These are phyloP conservation scores for Pisolithus marmoratus DNA, from an alignment of 768 basidiomycete genomes.

Conservation along the genomic window DNA sequence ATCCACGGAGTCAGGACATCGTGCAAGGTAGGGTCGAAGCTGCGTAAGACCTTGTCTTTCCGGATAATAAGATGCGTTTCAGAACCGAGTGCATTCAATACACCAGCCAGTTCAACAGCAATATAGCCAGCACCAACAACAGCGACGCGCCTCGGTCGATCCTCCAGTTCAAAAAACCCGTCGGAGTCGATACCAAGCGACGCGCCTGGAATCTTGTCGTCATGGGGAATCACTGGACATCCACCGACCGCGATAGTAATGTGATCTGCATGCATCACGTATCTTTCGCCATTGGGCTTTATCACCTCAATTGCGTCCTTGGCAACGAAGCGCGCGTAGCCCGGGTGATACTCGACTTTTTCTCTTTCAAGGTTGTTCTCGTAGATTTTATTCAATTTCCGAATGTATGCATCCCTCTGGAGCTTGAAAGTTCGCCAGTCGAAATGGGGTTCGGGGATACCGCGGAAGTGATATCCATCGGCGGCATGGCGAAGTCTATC, in stretches of 20 bases:
- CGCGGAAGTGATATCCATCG: slow-evolving; percentile 67
- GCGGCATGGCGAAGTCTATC: slow-evolving; percentile 78
- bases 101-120: slow-evolving; percentile 93
- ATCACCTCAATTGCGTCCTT: slow-evolving; percentile 69
- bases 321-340: slow-evolving; percentile 68
- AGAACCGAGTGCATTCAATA: slow-evolving; percentile 84
- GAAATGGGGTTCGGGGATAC: slow-evolving; percentile 56
- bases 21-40: slow-evolving; percentile 85
- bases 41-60: slow-evolving; percentile 82
- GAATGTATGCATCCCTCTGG: slow-evolving; percentile 94
- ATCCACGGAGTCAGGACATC: slow-evolving; percentile 86
- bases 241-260: slow-evolving; percentile 88
- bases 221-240: slow-evolving; percentile 70
- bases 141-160: slow-evolving; percentile 89
- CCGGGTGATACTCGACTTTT: slow-evolving; percentile 80
- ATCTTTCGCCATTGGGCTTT: slow-evolving; percentile 58
- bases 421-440: slow-evolving; percentile 90
- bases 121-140: slow-evolving; percentile 98
- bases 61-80: slow-evolving; percentile 94
- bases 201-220: slow-evolving; percentile 82
- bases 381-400: slow-evolving; percentile 84
- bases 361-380: slow-evolving; percentile 85
- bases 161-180: slow-evolving; percentile 89
- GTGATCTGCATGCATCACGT: slow-evolving; percentile 68
- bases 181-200: slow-evolving; percentile 89